A percentile compares a stretch with the other conserved stretches of the same genome.
phyloP scores from a whole-genome alignment of 2,329 filamentous ascomycete species.

The Zopfia rhizophila region DNA sequence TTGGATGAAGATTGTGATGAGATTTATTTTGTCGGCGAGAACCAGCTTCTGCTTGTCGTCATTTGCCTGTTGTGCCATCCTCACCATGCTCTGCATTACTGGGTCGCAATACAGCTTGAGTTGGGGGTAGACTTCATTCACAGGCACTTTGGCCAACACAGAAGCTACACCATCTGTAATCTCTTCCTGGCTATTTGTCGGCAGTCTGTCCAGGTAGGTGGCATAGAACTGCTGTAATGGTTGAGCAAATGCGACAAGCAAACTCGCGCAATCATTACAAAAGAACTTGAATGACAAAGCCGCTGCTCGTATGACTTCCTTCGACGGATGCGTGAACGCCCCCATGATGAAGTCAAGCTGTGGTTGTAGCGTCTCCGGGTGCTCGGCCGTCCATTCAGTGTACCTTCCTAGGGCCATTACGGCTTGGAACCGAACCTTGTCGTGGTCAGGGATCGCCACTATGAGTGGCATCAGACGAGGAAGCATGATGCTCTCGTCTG shows the following conservation, averaged over 20 bases:
- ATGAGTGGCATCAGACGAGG: conserved; percentile 93
- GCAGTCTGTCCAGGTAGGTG: conserved; percentile 85
- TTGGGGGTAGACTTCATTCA: conserved; percentile 81
- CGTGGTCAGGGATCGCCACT: conserved; percentile 92
- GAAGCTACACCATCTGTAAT: conserved; percentile 94
- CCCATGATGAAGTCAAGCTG: conserved; percentile 97
- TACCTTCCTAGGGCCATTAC: conserved; percentile 98
- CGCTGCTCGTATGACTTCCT: conserved; percentile 90
- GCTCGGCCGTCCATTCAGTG: conserved; percentile 96
- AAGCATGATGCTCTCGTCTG: conserved; percentile 85
- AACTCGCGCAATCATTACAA: conserved; percentile 90
- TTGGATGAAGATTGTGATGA: conserved; percentile 92
- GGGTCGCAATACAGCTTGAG: conserved; percentile 95
- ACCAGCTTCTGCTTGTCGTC: conserved; percentile 87
- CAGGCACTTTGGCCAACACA: conserved; percentile 87
- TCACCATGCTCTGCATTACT: conserved; percentile 84
- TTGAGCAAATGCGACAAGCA: conserved; percentile 83
- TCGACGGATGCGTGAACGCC: conserved; percentile 87
- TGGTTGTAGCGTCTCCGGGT: conserved; percentile 89
- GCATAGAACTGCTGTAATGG: conserved; percentile 95
- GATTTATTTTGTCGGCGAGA: conserved; percentile 79
- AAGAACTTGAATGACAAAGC: conserved; percentile 97
- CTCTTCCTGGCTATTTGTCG: conserved; percentile 89
- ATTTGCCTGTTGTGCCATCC: conserved; percentile 84
- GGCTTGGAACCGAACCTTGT: conserved; percentile 97